phyloP scores from a whole-genome alignment of 495 filamentous ascomycete genomes.

The Alectoria sarmentosa region DNA sequence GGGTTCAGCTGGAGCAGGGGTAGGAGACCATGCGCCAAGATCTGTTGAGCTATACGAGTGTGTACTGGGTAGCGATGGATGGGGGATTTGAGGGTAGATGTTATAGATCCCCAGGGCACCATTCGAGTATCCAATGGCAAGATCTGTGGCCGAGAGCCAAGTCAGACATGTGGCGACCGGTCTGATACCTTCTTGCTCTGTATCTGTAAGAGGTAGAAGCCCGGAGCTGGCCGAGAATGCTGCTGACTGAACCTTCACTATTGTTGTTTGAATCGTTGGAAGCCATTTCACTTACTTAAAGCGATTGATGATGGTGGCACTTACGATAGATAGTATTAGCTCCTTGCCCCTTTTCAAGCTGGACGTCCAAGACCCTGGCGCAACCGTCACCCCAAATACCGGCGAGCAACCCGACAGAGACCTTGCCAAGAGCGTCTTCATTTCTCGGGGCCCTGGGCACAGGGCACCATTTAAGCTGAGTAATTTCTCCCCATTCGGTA shows the following conservation, averaged over 20 bases:
- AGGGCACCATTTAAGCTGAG: conserved; percentile 58
- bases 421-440: conserved; percentile 28
- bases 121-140: conserved; percentile 57
- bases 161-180: conserved; percentile 49
- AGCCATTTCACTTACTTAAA: conserved; percentile 5
- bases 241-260: conserved; percentile 28
- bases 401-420: conserved; percentile 53
- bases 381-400: conserved; percentile 56
- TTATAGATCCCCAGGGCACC: conserved; percentile 55
- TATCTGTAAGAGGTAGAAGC: conserved; percentile 11
- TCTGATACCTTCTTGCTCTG: conserved; percentile 27
- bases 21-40: not conserved
- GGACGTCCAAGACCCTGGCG: conserved; percentile 53
- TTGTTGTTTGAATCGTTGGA: not conserved
- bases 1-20: not conserved
- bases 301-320: not conserved
- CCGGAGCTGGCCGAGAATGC: conserved; percentile 47
- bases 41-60: not conserved
- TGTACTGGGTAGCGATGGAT: not conserved
- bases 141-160: conserved; percentile 54
- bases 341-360: conserved; percentile 30
- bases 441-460: conserved; percentile 36
- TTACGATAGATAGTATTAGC: not conserved
- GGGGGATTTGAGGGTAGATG: conserved; percentile 31
- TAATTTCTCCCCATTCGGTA: conserved; percentile 55